These are phyloP conservation scores for Amaranthus hypochondriacus DNA, from an alignment of 148 eudicot species.

Conservation along the genomic window DNA sequence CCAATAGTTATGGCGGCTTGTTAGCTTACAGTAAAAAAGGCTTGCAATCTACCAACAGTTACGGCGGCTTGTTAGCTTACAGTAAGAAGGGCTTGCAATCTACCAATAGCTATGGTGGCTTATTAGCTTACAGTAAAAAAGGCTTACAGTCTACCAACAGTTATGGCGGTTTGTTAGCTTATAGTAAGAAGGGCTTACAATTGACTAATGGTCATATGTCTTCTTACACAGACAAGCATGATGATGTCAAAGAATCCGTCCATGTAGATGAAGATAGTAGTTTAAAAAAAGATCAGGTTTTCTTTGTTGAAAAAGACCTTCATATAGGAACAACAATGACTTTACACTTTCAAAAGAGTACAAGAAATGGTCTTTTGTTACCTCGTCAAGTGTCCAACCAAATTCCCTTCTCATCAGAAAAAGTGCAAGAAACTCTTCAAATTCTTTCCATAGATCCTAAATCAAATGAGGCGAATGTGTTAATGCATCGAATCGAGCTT, in stretches of 20 bases:
- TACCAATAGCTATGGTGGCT: not conserved
- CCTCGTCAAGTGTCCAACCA: constrained; percentile 16
- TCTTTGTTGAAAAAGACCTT: constrained; percentile 21
- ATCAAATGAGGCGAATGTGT: constrained; percentile 14
- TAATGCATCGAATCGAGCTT: constrained; percentile 10
- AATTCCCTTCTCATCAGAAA: constrained; percentile 18
- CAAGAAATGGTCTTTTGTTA: constrained; percentile 1
- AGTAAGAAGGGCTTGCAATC: not conserved
- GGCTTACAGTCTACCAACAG: too few species aligned
- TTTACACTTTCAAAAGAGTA: constrained; percentile 11
- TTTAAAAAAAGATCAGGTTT: not conserved
- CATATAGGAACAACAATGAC: constrained; percentile 11
- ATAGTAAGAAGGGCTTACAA: not conserved
- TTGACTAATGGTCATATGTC: not conserved
- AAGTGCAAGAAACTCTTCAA: constrained; percentile 10
- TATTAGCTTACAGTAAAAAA: not conserved
- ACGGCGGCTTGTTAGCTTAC: not conserved
- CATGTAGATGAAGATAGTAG: not conserved
- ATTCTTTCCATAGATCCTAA: constrained; percentile 13
- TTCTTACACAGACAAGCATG: not conserved
- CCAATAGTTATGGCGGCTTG: not conserved
- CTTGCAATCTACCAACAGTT: not conserved
- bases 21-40: not conserved
- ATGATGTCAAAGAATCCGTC: not conserved
- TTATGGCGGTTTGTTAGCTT: not conserved